Percentiles rank a stretch among this genome's conserved stretches.
These are phyloP conservation scores for Aspergillus glaucus DNA, from an alignment of 2,329 filamentous ascomycete species.

Conservation along the genomic window DNA sequence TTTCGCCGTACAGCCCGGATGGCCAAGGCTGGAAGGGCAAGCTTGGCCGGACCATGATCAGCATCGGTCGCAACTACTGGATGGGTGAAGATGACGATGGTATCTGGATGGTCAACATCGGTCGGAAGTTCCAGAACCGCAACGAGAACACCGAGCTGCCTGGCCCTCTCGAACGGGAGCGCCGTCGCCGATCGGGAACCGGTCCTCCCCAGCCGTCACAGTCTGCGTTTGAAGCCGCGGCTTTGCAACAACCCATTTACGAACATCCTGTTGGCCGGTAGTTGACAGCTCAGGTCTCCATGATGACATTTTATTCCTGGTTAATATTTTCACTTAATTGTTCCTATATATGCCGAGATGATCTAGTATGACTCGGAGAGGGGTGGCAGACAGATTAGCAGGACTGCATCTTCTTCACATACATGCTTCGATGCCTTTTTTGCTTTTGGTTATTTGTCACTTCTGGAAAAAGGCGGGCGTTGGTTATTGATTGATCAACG, in stretches of 20 bases:
- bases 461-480: constrained; percentile 5
- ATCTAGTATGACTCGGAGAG: constrained; percentile 13
- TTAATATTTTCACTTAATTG: constrained; percentile 8
- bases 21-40: constrained; percentile 74
- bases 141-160: constrained; percentile 37
- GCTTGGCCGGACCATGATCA: constrained; percentile 72
- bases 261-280: constrained; percentile 10
- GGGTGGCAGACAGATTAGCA: constrained; percentile 1
- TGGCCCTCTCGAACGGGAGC: constrained; percentile 49
- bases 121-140: constrained; percentile 53
- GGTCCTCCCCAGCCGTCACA: constrained; percentile 44
- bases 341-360: constrained; percentile 18
- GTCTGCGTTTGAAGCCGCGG: constrained; percentile 28
- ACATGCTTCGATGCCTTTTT: constrained; percentile 1
- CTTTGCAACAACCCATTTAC: constrained; percentile 28
- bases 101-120: constrained; percentile 62
- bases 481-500: constrained; percentile 3
- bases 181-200: constrained; percentile 56
- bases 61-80: constrained; percentile 72
- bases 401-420: not conserved
- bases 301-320: constrained; percentile 3
- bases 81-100: constrained; percentile 58
- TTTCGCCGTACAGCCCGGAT: constrained; percentile 62
- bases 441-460: not conserved
- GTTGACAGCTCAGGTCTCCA: constrained; percentile 1